Evolutionary conservation across 2,329 filamentous ascomycete species (phyloP).

Genomic region (Pseudogymnoascus sp.): DNA sequence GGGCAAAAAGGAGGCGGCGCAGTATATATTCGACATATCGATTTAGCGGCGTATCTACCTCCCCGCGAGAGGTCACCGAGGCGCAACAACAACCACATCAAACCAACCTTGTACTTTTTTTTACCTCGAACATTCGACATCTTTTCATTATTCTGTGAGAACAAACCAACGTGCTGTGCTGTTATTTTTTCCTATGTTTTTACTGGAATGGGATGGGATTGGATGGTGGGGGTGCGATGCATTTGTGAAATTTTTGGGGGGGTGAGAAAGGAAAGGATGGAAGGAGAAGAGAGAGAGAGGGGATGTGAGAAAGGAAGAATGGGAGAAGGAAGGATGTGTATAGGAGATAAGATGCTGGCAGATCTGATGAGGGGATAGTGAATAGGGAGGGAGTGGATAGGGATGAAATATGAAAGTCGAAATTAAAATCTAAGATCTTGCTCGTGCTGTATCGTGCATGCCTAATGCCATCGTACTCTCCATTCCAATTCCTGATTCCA

Average conservation of each 20-base stretch:
- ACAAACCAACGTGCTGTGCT: neutral
- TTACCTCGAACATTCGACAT: neutral
- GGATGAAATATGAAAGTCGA: neutral
- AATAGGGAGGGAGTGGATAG: neutral
- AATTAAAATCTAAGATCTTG: neutral
- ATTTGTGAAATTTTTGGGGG: neutral
- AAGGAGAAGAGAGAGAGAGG: neutral
- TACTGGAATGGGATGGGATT: neutral
- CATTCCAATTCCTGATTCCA: neutral
- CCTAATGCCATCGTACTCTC: neutral
- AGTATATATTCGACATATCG: neutral
- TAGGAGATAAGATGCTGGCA: neutral
- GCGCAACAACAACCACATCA: neutral
- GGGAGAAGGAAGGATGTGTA: neutral
- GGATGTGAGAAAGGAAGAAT: neutral
- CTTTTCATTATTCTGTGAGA: neutral
- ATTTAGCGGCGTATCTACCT: neutral
- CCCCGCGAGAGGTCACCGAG: neutral
- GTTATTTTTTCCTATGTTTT: neutral
- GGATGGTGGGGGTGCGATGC: neutral
- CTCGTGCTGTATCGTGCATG: neutral
- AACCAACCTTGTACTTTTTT: neutral
- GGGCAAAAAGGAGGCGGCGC: neutral
- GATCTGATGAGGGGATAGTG: neutral
- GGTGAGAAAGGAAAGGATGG: neutral